A percentile compares a stretch with the other conserved stretches of the same genome.
Conservation (phyloP, 495 filamentous ascomycete genomes). For the Xylaria venustula region DNA sequence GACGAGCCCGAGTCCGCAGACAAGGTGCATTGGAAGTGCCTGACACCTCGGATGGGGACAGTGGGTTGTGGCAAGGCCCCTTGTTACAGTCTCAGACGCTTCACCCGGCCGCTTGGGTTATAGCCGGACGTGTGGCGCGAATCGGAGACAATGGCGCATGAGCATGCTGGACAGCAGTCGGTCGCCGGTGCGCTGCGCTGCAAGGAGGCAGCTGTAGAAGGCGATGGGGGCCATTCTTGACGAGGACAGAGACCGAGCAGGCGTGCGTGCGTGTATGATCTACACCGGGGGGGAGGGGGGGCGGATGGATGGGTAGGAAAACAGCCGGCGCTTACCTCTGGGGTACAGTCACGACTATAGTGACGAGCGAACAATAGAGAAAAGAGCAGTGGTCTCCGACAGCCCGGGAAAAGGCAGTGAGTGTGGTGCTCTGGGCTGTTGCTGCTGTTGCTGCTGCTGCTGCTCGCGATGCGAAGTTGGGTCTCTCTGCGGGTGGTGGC, state of each 20-base stretch:
- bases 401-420: not conserved
- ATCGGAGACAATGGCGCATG: not conserved
- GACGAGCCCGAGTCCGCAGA: not conserved
- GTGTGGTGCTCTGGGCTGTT: not conserved
- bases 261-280: slow-evolving; percentile 22
- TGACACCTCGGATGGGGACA: not conserved
- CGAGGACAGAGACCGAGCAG: slow-evolving; percentile 8
- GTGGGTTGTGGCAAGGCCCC: slow-evolving; percentile 1
- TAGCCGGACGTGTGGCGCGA: not conserved
- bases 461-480: not conserved
- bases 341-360: too few relatives aligned
- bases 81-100: slow-evolving; percentile 7
- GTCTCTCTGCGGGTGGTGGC: slow-evolving; percentile 1
- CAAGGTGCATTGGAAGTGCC: not conserved
- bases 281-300: slow-evolving; percentile 9
- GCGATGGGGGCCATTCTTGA: not conserved
- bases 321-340: slow-evolving; percentile 4
- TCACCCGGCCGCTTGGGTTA: not conserved
- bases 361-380: not conserved
- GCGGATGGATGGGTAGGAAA: slow-evolving; percentile 3
- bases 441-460: too few relatives aligned
- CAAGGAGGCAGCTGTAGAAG: slow-evolving; percentile 1
- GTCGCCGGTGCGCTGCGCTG: not conserved
- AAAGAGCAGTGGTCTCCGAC: too few relatives aligned
- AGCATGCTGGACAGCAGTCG: not conserved